Evolutionary conservation across 768 basidiomycete genomes (phyloP).

Genomic region (Naganishia onofrii): DNA sequence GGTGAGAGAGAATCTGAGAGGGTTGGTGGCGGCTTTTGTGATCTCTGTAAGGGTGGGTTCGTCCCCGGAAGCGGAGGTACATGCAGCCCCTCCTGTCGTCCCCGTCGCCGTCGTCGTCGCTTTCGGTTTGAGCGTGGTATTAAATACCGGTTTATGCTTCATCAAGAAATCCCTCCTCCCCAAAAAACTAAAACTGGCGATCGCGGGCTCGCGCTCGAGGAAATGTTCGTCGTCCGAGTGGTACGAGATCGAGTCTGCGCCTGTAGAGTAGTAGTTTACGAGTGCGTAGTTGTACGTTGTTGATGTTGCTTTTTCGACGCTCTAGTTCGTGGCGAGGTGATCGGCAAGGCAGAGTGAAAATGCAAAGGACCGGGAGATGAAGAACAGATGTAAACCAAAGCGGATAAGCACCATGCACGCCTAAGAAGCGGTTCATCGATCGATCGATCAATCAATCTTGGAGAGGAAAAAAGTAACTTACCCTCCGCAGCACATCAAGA

Average conservation of each 20-base stretch:
- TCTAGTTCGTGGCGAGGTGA: too few species aligned
- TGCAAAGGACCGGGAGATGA: too few species aligned
- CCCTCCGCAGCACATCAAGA: conserved; percentile 41
- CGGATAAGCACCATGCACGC: too few species aligned
- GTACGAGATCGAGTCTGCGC: conserved; percentile 49
- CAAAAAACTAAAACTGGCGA: conserved; percentile 50
- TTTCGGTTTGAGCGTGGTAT: too few species aligned
- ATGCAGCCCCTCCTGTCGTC: neutral
- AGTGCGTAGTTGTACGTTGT: conserved; percentile 51
- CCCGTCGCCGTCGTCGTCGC: conserved; percentile 29
- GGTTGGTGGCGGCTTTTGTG: conserved; percentile 5
- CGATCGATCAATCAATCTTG: too few species aligned
- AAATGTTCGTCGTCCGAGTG: conserved; percentile 50
- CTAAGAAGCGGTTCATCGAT: too few species aligned
- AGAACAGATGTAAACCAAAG: too few species aligned
- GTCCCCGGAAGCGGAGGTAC: neutral
- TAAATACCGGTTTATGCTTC: conserved; percentile 43
- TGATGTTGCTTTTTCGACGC: conserved; percentile 44
- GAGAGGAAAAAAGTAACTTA: conserved; percentile 26
- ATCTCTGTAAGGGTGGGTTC: neutral
- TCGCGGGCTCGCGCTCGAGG: conserved; percentile 49
- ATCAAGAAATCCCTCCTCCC: conserved; percentile 46
- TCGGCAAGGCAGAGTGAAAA: too few species aligned
- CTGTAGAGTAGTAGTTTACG: conserved; percentile 50
- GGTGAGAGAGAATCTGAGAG: conserved; percentile 42